Conservation (phyloP, 176 grass and related monocot species). For the Saccharum spontaneum region DNA sequence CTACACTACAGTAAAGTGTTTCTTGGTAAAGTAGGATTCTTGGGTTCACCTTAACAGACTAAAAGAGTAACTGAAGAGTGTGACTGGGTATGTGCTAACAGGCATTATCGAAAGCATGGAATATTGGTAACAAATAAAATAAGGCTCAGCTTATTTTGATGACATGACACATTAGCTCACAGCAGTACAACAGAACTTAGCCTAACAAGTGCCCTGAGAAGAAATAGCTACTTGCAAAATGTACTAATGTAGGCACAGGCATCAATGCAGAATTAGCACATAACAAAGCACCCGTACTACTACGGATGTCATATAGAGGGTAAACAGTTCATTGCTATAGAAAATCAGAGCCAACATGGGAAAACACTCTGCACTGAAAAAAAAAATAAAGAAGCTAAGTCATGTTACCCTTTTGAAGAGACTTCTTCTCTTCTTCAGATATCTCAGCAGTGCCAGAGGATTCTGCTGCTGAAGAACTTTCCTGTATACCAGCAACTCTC, state of each 20-base stretch:
- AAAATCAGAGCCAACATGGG: conserved; percentile 6
- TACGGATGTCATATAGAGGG: neutral
- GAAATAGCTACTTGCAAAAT: conserved; percentile 5
- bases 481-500: conserved; percentile 51
- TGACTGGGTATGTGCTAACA: conserved; percentile 11
- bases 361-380: neutral
- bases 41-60: conserved; percentile 23
- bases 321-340: neutral
- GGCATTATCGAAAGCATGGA: neutral
- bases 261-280: conserved; percentile 16
- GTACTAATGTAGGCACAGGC: neutral
- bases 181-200: conserved; percentile 19
- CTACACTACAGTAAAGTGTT: neutral
- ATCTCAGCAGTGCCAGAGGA: conserved; percentile 40
- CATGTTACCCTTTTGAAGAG: conserved; percentile 64
- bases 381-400: neutral
- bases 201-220: neutral
- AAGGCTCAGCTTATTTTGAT: neutral
- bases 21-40: neutral
- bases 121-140: neutral
- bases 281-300: neutral
- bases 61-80: neutral
- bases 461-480: conserved; percentile 43
- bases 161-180: neutral
- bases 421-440: conserved; percentile 48